These are phyloP conservation scores for Phytophthora kernoviae DNA, from an alignment of 352 stramenopile genomes.

Conservation along the genomic window DNA sequence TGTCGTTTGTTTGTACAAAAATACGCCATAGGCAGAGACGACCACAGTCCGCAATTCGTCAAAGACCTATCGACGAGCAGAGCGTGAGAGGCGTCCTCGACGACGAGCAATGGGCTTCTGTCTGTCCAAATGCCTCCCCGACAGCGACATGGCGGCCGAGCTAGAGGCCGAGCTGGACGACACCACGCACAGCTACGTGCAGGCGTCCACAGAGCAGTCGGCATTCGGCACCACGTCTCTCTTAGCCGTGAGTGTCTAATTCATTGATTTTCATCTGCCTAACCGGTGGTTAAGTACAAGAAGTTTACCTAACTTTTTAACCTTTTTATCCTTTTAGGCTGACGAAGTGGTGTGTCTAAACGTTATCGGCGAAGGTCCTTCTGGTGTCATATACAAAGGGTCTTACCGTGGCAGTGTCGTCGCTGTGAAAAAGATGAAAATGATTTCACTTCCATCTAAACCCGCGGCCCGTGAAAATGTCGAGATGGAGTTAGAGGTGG, in stretches of 20 bases:
- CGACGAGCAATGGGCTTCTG: constrained; percentile 72
- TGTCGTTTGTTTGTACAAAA: background rate
- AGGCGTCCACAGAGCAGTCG: constrained; percentile 45
- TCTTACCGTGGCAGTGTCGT: constrained; percentile 86
- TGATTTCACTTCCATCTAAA: constrained; percentile 66
- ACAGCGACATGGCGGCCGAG: constrained; percentile 85
- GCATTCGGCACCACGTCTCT: constrained; percentile 79
- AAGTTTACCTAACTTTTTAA: no score
- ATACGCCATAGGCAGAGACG: constrained; percentile 20
- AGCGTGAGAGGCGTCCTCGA: background rate
- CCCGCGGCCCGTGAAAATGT: constrained; percentile 69
- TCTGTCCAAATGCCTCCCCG: constrained; percentile 83
- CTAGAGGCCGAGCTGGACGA: constrained; percentile 87
- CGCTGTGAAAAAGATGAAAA: constrained; percentile 89
- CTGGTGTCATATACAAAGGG: constrained; percentile 84
- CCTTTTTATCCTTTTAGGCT: constrained; percentile 40
- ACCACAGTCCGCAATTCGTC: constrained; percentile 9
- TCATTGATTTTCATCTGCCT: background rate
- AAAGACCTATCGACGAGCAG: constrained; percentile 19
- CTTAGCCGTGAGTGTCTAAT: constrained; percentile 53
- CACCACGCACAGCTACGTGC: constrained; percentile 56
- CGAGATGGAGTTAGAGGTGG: constrained; percentile 82
- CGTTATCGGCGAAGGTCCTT: constrained; percentile 80
- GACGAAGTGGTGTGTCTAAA: constrained; percentile 85
- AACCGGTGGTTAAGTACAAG: no score